A percentile compares a stretch with the other conserved stretches of the same genome.
Conservation (phyloP, 164 flowering plant genomes). For the Piper betle region DNA sequence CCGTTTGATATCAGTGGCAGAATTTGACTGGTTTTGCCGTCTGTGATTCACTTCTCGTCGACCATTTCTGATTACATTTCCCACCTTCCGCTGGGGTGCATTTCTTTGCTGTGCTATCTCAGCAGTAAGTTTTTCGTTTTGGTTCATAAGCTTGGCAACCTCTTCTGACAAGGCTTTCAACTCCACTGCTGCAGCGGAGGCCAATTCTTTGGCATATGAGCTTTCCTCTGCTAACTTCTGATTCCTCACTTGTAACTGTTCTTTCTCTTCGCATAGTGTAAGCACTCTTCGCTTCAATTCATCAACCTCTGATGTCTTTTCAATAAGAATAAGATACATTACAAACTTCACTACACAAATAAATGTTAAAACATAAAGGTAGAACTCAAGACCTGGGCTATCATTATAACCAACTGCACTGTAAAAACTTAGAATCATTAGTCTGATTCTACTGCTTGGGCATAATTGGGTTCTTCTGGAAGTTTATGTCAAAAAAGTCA, state of each 20-base stretch:
- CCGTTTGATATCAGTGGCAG: slow-evolving; percentile 44
- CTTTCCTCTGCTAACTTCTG: slow-evolving; percentile 90
- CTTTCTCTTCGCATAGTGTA: slow-evolving; percentile 48
- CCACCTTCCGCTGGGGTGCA: slow-evolving; percentile 43
- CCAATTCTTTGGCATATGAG: slow-evolving; percentile 93
- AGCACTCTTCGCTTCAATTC: slow-evolving; percentile 48
- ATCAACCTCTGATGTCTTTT: slow-evolving; percentile 46
- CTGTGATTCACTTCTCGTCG: slow-evolving; percentile 38
- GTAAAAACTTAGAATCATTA: no score
- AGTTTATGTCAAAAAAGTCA: no score
- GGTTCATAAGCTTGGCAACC: slow-evolving; percentile 91
- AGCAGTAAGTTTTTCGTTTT: slow-evolving; percentile 61
- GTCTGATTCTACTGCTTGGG: no score
- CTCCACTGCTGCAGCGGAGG: slow-evolving; percentile 99
- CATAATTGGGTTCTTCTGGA: no score
- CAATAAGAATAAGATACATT: background rate
- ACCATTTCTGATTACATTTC: slow-evolving; percentile 31
- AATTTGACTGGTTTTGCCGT: slow-evolving; percentile 42
- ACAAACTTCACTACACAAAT: background rate
- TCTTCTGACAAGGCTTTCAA: slow-evolving; percentile 94
- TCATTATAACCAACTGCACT: no score
- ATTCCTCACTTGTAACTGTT: slow-evolving; percentile 64
- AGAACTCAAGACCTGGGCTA: no score
- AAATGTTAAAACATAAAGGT: no score
- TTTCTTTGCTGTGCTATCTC: slow-evolving; percentile 54